Percentiles rank a stretch among this genome's conserved stretches.
phyloP scores from a whole-genome alignment of 441 rosid species.

The Melastoma candidum region DNA sequence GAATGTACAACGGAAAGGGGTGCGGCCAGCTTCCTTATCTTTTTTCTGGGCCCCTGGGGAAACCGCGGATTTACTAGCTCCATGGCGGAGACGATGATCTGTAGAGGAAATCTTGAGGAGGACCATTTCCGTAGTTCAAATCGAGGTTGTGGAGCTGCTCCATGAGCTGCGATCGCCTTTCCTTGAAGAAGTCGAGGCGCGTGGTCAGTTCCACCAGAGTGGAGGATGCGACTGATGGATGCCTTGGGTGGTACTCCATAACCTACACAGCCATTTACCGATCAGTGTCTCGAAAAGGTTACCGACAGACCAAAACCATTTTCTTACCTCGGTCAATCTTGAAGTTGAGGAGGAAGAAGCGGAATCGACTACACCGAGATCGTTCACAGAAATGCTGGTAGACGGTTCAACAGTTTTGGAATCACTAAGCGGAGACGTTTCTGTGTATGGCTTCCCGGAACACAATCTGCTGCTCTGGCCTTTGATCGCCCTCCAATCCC shows the following conservation, averaged over 20 bases:
- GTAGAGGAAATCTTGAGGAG: slow-evolving; percentile 71
- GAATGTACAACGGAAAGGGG: slow-evolving; percentile 36
- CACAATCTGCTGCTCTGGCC: slow-evolving; percentile 69
- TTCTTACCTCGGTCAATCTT: slow-evolving; percentile 63
- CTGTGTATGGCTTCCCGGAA: slow-evolving; percentile 52
- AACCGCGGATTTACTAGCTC: slow-evolving; percentile 30
- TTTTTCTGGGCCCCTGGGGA: slow-evolving; percentile 1
- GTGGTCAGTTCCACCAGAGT: slow-evolving; percentile 84
- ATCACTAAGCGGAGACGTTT: slow-evolving; percentile 49
- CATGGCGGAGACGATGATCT: slow-evolving; percentile 86
- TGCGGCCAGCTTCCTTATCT: neutral
- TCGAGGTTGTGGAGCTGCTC: slow-evolving; percentile 94
- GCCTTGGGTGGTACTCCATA: slow-evolving; percentile 53
- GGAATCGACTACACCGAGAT: slow-evolving; percentile 56
- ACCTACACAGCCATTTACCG: slow-evolving; percentile 25
- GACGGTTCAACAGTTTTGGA: slow-evolving; percentile 67
- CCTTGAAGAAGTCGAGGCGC: slow-evolving; percentile 94
- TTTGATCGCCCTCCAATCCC: slow-evolving; percentile 68
- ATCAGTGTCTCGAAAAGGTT: neutral
- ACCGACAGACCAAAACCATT: neutral
- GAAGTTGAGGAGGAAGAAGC: slow-evolving; percentile 63
- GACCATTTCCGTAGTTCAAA: slow-evolving; percentile 55
- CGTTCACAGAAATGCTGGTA: slow-evolving; percentile 46
- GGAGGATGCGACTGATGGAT: slow-evolving; percentile 70
- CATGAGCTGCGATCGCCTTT: slow-evolving; percentile 90